Base-by-base conservation (phyloP, 1,284 basidiomycete genomes). In the Caloboletus firmus region DNA sequence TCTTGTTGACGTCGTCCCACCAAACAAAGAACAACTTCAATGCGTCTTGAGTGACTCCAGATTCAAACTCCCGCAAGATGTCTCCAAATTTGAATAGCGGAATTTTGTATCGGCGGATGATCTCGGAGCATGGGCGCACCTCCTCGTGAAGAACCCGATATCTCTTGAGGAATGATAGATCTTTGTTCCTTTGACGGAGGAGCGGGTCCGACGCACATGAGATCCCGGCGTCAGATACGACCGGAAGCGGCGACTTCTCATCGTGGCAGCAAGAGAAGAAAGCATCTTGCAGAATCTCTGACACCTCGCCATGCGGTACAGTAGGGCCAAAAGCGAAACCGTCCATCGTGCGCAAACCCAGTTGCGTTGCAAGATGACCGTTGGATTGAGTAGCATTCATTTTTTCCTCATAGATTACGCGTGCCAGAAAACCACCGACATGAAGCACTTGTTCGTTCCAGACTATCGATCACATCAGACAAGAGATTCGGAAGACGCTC, bases 391-490 rank as follows among this genome's bases (percentile, higher is more conserved):
- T 77, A 65, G 41, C 76, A 65, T 41, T 62, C 58, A 98, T 76
- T 71, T 98, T 94, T 39, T 87, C 74, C 64, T 98, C 94, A 63
- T 98, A 98, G 0, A 93, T 87, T 3, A 86, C 77, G 5, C 95
- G 85, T 20, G 91, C 79, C 17, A 98, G 79, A 59, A 88, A 83
- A 11, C 91, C 93, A 10, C 92, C 91, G 10, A 93, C 77, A 63
- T 82, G 87, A 5, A 96, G 78, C 1, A 97, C 78, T 66, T 96
- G 93, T 59, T 82, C 82, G 67, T 96, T 96, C 93, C 93, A 95
- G 22, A 87, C 86, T 88, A 53, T 51, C 10, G 3, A 28, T 2
- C 9, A 36, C n/a, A 18, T 43, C 37, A 50, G 31, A 26, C 13
- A 2, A 26, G 18, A 44, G 4, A 5, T 4, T 32, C 42, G 17